Base-by-base conservation (phyloP, 257 asterid genomes). In the Solanum tarijense region DNA sequence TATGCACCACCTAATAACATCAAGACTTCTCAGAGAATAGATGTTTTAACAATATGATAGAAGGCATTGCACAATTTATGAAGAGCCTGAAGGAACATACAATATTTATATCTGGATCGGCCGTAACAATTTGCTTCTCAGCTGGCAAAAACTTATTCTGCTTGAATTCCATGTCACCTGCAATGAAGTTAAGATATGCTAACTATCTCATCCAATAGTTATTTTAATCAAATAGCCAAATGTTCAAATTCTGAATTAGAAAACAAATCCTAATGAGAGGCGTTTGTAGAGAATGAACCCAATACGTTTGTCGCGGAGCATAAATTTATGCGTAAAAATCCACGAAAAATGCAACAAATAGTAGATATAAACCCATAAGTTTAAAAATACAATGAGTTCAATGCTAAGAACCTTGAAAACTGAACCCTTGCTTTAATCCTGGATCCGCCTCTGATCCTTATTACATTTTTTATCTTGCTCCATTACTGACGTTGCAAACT, bases 81-180 rank as follows among this genome's bases (percentile, higher is more conserved):
- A 46, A 46, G 68, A 81, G 35, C 38, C 38, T 29, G 8, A 83
- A 91, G 90, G 88, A 65, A 65, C 96, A 20, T 92, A 97, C 99
- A 68, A 85, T 89, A 90, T 94, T 97, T 88, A 97, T 91, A 90
- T 97, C 99, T 76, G 99, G 99, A 90, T 89, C 92, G 85, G 99
- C 99, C 5, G 99, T 97, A 43, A 97, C 96, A 76, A 95, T 90
- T 94, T 96, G 99, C 90, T 94, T 96, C 87, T 96, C 99, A 25
- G 98, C 95, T 87, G 99, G 96, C 71, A 96, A 92, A 88, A 91
- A 96, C 90, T 97, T 97, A 91, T 97, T 97, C 94, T 96, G 99
- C 95, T 97, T 97, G 98, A 97, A 97, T 91, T 97, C 99, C 99
- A 95, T 94, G 91, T 97, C 99, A 87, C 99, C 99, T 97, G 98